Percentiles rank a stretch among this genome's conserved stretches.
These are phyloP conservation scores for Aspergillus transmontanensis DNA, from an alignment of 2,329 filamentous ascomycete species.

Conservation along the genomic window DNA sequence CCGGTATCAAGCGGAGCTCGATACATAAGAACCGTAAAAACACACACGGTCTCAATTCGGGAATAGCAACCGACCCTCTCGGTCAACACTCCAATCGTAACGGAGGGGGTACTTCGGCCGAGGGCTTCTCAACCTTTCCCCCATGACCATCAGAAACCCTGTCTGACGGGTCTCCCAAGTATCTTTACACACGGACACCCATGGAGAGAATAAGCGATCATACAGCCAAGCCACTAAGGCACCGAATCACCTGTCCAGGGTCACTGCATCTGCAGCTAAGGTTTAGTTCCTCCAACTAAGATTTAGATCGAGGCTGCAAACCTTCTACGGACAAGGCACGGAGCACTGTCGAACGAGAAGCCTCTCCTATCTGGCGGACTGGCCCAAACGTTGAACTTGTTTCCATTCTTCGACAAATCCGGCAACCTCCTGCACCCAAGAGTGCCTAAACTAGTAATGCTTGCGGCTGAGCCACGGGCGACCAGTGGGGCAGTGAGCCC, in stretches of 20 bases:
- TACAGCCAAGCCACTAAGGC: constrained; percentile 3
- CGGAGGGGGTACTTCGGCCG: neutral
- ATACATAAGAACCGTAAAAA: neutral
- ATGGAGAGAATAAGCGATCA: constrained; percentile 1
- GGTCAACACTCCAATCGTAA: neutral
- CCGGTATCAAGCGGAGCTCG: neutral
- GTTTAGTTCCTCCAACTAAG: constrained; percentile 1
- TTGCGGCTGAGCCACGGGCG: constrained; percentile 7
- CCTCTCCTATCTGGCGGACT: neutral
- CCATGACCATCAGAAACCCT: neutral
- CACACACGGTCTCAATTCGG: neutral
- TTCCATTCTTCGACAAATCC: neutral
- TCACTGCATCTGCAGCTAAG: constrained; percentile 1
- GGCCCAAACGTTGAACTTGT: neutral
- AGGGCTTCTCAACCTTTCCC: neutral
- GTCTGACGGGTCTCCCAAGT: neutral
- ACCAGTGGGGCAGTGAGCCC: constrained; percentile 5
- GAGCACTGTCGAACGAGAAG: neutral
- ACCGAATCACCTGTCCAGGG: neutral
- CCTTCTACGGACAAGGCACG: constrained; percentile 1
- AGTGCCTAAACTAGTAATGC: neutral
- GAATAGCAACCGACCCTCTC: constrained; percentile 2
- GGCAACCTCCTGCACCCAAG: neutral
- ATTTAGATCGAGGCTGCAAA: constrained; percentile 9
- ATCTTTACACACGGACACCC: neutral